Evolutionary conservation across 176 grass and related monocot genomes (phyloP).

Genomic region (Miscanthus lutarioriparius): DNA sequence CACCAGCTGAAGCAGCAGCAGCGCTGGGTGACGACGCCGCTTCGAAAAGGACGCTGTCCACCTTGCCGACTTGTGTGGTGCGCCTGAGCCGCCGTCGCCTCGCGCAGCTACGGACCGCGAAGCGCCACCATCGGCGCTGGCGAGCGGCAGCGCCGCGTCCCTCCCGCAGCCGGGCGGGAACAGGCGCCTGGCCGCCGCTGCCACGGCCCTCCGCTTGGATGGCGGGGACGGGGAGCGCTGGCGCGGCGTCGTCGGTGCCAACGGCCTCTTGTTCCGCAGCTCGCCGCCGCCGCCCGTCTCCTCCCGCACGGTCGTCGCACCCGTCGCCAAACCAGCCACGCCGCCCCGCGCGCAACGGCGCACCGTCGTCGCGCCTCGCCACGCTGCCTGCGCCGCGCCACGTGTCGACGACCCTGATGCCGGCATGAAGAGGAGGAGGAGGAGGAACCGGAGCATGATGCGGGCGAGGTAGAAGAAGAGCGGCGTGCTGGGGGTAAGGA

Average conservation of each 20-base stretch:
- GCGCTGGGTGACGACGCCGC: not conserved
- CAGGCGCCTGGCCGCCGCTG: not conserved
- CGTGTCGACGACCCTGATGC: not conserved
- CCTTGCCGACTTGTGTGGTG: not conserved
- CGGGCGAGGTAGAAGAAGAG: not conserved
- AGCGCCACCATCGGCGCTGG: not conserved
- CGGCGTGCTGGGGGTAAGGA: not conserved
- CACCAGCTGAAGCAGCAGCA: not conserved
- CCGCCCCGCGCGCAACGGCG: too few species aligned
- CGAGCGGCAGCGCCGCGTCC: not conserved
- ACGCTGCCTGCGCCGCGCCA: not conserved
- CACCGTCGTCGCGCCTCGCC: not conserved
- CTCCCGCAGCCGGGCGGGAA: constrained; percentile 42
- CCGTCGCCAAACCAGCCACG: not conserved
- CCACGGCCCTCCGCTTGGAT: constrained; percentile 14
- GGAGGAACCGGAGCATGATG: not conserved
- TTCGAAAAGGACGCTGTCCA: not conserved
- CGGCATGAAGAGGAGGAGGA: not conserved
- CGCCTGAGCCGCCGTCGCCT: not conserved
- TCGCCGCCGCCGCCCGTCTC: not conserved
- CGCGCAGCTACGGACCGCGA: not conserved
- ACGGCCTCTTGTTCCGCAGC: not conserved
- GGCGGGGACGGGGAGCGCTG: not conserved
- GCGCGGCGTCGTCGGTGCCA: not conserved
- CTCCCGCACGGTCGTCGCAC: not conserved